Evolutionary conservation across 805 yeast species (phyloP).

Genomic region (Blastobotrys peoriensis): DNA sequence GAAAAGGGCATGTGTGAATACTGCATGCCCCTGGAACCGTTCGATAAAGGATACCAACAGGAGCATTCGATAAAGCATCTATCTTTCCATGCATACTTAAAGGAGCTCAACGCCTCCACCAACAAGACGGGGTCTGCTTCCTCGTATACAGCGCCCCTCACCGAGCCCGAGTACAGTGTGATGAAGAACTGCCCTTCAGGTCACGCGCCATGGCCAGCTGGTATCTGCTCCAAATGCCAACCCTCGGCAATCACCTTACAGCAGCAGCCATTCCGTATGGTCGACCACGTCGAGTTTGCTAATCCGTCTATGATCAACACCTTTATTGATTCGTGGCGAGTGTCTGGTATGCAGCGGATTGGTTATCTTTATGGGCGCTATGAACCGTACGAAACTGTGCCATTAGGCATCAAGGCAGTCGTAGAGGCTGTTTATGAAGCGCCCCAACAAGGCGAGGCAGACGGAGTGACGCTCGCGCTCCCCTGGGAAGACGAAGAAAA

Average conservation of each 20-base stretch:
- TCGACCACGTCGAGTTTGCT: conserved; percentile 92
- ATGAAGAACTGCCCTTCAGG: conserved; percentile 60
- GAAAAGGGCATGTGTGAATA: conserved; percentile 97
- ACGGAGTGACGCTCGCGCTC: conserved; percentile 65
- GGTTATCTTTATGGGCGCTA: conserved; percentile 84
- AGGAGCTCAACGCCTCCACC: conserved; percentile 59
- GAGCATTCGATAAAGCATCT: conserved; percentile 78
- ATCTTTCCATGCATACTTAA: conserved; percentile 78
- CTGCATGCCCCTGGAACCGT: conserved; percentile 93
- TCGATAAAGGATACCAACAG: conserved; percentile 73
- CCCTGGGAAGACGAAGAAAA: conserved; percentile 47
- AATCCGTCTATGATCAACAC: conserved; percentile 65
- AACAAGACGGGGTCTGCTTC: conserved; percentile 48
- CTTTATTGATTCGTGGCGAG: conserved; percentile 90
- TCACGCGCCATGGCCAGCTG: conserved; percentile 90
- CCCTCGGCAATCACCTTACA: conserved; percentile 92
- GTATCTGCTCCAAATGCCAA: conserved; percentile 94
- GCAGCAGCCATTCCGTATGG: conserved; percentile 89
- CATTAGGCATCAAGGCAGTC: conserved; percentile 88
- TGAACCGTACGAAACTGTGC: conserved; percentile 71
- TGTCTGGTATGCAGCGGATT: conserved; percentile 76
- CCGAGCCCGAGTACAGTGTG: conserved; percentile 64
- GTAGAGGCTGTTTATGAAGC: conserved; percentile 95
- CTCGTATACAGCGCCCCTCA: conserved; percentile 75
- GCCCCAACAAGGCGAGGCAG: conserved; percentile 78